Evolutionary conservation across 2,329 filamentous ascomycete species (phyloP).

Genomic region (Domatiomyces globalis): DNA sequence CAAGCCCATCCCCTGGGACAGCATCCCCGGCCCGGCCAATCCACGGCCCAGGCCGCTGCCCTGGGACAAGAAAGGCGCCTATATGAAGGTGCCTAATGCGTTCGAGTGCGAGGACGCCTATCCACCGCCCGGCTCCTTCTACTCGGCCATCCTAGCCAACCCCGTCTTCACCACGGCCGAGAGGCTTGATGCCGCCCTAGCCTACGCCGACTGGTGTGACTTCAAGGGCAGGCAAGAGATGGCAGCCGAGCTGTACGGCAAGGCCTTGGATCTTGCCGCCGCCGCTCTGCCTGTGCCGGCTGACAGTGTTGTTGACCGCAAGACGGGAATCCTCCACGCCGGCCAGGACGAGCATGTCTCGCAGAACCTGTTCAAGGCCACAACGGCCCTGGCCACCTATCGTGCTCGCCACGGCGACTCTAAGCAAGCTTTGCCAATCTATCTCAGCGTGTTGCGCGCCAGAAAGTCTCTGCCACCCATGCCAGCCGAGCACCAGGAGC

Average conservation of each 20-base stretch:
- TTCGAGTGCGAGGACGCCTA: conserved; percentile 61
- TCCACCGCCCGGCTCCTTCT: conserved; percentile 58
- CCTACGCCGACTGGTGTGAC: conserved; percentile 73
- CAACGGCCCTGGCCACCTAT: conserved; percentile 67
- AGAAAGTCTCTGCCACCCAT: conserved; percentile 44
- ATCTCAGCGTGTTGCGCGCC: conserved; percentile 70
- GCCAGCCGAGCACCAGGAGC: conserved; percentile 16
- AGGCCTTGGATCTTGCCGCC: conserved; percentile 62
- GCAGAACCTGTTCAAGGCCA: conserved; percentile 57
- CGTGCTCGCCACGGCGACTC: conserved; percentile 56
- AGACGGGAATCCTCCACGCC: conserved; percentile 52
- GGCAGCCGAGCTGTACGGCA: conserved; percentile 57
- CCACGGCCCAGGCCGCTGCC: conserved; percentile 62
- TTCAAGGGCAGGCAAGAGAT: conserved; percentile 54
- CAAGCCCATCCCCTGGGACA: conserved; percentile 51
- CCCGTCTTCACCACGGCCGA: conserved; percentile 66
- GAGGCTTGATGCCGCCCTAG: conserved; percentile 64
- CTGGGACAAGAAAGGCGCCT: conserved; percentile 35
- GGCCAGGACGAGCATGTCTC: conserved; percentile 43
- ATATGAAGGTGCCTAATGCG: conserved; percentile 47
- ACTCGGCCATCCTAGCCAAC: conserved; percentile 68
- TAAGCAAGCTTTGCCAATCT: conserved; percentile 60
- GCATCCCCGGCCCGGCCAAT: conserved; percentile 71
- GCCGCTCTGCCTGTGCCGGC: conserved; percentile 32
- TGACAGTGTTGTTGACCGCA: conserved; percentile 40